These are phyloP conservation scores for Silene uniflora DNA, from an alignment of 148 eudicot genomes.

Conservation along the genomic window DNA sequence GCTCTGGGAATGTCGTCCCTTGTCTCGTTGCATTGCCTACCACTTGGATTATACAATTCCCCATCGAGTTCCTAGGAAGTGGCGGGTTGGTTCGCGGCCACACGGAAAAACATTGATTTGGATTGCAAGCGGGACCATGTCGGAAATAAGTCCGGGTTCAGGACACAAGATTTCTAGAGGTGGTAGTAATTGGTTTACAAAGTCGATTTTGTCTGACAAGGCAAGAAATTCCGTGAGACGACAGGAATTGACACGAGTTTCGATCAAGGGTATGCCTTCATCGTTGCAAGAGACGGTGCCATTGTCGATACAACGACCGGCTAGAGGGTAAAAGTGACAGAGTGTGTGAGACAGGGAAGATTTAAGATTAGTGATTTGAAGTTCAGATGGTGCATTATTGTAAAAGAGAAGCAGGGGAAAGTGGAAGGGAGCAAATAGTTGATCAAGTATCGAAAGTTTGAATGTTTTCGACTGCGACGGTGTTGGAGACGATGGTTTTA, in stretches of 20 bases:
- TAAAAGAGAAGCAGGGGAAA: too few species aligned
- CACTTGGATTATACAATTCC: too few species aligned
- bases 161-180: not conserved
- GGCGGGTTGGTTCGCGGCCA: too few species aligned
- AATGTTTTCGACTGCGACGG: constrained; percentile 29
- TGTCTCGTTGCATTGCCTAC: too few species aligned
- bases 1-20: too few species aligned
- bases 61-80: too few species aligned
- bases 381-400: too few species aligned
- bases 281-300: constrained; percentile 10
- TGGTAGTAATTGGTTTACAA: not conserved
- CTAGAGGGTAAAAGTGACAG: constrained; percentile 8
- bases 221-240: not conserved
- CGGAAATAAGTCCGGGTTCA: constrained; percentile 7
- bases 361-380: not conserved
- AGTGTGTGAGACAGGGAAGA: constrained; percentile 12
- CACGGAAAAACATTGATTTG: constrained; percentile 10
- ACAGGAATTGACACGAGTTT: not conserved
- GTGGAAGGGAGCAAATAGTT: constrained; percentile 23
- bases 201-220: not conserved
- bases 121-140: constrained; percentile 17
- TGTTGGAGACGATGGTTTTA: constrained; percentile 49
- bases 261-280: constrained; percentile 15
- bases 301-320: constrained; percentile 14
- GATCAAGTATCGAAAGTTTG: constrained; percentile 38